Base-by-base conservation (phyloP, 129 eudicot genomes). In the Chrysanthemum lavandulifolium region DNA sequence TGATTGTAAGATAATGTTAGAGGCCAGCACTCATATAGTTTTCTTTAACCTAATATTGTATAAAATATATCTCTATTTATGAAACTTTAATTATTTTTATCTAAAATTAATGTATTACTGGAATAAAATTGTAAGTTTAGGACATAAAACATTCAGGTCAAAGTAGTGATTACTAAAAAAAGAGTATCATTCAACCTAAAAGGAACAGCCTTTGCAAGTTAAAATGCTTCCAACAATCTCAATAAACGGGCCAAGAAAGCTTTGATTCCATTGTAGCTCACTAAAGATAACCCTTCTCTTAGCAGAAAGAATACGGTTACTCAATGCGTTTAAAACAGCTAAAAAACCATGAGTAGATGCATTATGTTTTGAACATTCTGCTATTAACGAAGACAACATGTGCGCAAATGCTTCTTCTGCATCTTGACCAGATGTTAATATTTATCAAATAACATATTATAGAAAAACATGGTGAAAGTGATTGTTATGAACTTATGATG, bases 401-500 rank as follows among this genome's bases (percentile, higher is more conserved):
- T 86, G 97, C 19, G 80, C 79, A 51, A 94, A 83, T 56, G 97
- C 96, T 84, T 94, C 98, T 83, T 88, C 97, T 57, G 98, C 98
- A 77, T 94, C 98, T 97, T 94, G 88, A 60, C 73, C 48, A 67
- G 60, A 75, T 18, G 75, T 23, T 8, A 71, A 61, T 15, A 55
- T 6, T 1, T 33, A 75, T 33, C 43, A 33, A 48, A 51, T 21
- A 70, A 47, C 10, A 57, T 54, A 61, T 53, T 12, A 43, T 5
- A 33, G 43, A 33, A 33, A 33, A 33, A 33, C 8, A 40, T 12
- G 6, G 7, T 61, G 4, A 25, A 67, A 36, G 19, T 33, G n/a
- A 14, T 1, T 55, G 40, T 29, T 13, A 61, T 61, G 31, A 25
- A 3, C 13, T 4, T 25, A 14, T 31, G 15, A 36, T 69, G 56